phyloP scores from a whole-genome alignment of 805 yeast species.

The Cyberlindnera mycetangii region DNA sequence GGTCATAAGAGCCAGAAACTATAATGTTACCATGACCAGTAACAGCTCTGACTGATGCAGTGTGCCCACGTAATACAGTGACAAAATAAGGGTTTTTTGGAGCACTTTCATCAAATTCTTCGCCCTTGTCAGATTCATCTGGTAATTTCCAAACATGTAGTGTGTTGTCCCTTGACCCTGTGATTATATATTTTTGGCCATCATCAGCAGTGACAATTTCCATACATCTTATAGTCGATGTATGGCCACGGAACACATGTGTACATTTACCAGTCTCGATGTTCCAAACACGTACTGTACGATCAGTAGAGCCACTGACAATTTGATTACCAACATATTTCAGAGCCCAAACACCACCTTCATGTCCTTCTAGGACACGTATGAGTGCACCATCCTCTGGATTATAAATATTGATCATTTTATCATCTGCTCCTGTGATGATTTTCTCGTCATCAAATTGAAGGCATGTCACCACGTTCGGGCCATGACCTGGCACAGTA shows the following conservation, averaged over 20 bases:
- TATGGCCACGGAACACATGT: slow-evolving; percentile 87
- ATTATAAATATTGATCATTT: slow-evolving; percentile 74
- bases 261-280: slow-evolving; percentile 81
- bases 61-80: slow-evolving; percentile 69
- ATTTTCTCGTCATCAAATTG: slow-evolving; percentile 90
- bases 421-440: slow-evolving; percentile 90
- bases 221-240: slow-evolving; percentile 88
- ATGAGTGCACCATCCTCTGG: slow-evolving; percentile 67
- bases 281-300: slow-evolving; percentile 94
- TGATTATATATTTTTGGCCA: slow-evolving; percentile 71
- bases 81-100: slow-evolving; percentile 59
- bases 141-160: slow-evolving; percentile 86
- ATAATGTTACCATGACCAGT: slow-evolving; percentile 82
- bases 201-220: slow-evolving; percentile 73
- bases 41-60: slow-evolving; percentile 80
- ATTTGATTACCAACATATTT: slow-evolving; percentile 80
- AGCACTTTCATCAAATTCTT: slow-evolving; percentile 33
- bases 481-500: slow-evolving; percentile 66
- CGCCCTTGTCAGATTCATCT: slow-evolving; percentile 30
- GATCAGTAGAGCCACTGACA: slow-evolving; percentile 92
- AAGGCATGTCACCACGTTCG: slow-evolving; percentile 88
- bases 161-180: slow-evolving; percentile 86
- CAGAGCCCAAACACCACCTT: slow-evolving; percentile 98
- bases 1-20: slow-evolving; percentile 88
- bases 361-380: slow-evolving; percentile 75